These are phyloP conservation scores for Rhododendron henanense DNA, from an alignment of 148 eudicot genomes.

Conservation along the genomic window DNA sequence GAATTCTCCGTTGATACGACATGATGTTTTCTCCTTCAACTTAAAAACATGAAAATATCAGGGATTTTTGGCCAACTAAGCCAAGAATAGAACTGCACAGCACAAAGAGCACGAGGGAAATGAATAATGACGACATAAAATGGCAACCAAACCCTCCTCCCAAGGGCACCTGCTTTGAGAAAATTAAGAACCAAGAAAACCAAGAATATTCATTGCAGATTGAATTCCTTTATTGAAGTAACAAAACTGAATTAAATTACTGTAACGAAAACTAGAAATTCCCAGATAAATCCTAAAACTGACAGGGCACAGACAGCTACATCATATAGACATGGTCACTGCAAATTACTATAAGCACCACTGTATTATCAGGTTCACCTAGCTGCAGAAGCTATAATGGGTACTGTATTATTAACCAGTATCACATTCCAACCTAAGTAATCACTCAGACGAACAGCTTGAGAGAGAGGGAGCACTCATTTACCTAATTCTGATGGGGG, in stretches of 20 bases:
- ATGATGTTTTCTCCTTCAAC: background rate
- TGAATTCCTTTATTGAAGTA: background rate
- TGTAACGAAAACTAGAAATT: background rate
- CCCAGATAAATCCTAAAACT: background rate
- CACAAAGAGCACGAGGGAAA: background rate
- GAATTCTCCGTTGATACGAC: background rate
- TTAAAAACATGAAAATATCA: no score
- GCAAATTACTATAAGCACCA: background rate
- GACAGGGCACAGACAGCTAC: background rate
- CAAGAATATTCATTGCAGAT: background rate
- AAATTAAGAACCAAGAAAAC: background rate
- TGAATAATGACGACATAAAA: background rate
- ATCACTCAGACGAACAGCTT: background rate
- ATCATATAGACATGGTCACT: background rate
- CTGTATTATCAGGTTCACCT: slow-evolving; percentile 7
- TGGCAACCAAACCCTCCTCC: background rate
- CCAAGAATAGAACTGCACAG: background rate
- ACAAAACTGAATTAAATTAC: background rate
- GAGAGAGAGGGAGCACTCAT: slow-evolving; percentile 10
- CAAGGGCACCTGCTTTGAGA: background rate
- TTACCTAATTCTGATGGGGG: slow-evolving; percentile 16
- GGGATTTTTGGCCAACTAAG: background rate
- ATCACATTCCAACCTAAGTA: slow-evolving; percentile 15
- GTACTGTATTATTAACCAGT: background rate
- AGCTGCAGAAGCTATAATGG: slow-evolving; percentile 8